Base-by-base conservation (phyloP, 352 stramenopile genomes). In the Globisporangium carolinianum region DNA sequence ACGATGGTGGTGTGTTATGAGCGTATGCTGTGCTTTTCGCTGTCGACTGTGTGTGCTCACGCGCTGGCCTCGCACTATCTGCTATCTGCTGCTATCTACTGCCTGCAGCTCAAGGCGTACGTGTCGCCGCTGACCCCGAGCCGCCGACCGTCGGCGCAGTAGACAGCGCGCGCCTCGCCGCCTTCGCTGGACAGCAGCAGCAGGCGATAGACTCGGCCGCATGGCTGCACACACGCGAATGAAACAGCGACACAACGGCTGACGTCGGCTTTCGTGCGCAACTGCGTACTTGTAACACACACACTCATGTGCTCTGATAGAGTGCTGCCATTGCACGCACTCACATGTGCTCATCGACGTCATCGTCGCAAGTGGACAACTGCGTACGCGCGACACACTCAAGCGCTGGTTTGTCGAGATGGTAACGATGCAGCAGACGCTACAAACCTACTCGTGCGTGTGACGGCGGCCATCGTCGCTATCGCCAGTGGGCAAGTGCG, bases 71-170 rank as follows among this genome's bases (percentile, higher is more conserved):
- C 11, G 36, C 6, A 3, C 8, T 36, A 17, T 14, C 32, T 3
- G 47, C 47, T n/a, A 4, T 17, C 18, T 5, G 17, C 3, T 32
- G 24, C 24, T 32, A 32, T 32, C 24, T 32, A 32, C 24, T 32
- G 24, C 24, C 6, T 65, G 57, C 55, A 90, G 83, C 72, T 94
- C 58, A 94, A 94, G 71, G 60, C 83, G 41, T 94, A 94, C 66
- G 83, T 94, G 68, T 94, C 83, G 42, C 79, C 81, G 14, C 55
- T 94, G 60, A 76, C 81, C 54, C 81, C 81, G 48, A 84, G 64
- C 67, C 78, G 76, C 49, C 75, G 62, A 51, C 57, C 53, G 41
- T 42, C 46, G 38, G 43, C 58, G n/a, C 55, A 66, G 55, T 59
- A 63, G 55, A 47, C 39, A 15, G 17, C 12, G 37, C 17, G 3